Base-by-base conservation (phyloP, 495 filamentous ascomycete genomes). In the Penicillium waksmanii region DNA sequence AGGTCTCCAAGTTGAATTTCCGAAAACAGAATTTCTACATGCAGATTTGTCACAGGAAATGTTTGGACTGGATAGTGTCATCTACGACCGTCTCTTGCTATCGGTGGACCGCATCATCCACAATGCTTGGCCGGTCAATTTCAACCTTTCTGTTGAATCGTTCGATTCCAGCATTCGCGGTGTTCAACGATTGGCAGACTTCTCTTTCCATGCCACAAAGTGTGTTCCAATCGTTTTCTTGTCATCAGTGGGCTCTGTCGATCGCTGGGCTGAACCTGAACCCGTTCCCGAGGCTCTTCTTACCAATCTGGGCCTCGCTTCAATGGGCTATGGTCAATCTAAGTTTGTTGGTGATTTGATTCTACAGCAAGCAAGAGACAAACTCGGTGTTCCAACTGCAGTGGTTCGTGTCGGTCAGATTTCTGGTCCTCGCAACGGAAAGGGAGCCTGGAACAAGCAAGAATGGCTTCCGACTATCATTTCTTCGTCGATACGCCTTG, bases 101-200 rank as follows among this genome's bases (percentile, higher is more conserved):
- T 61, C 70, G 1, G 78, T 79, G 65, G 42, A 84, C 76, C 46
- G 77, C 17, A 72, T 88, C 27, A 83, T 87, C 61, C 85, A 88
- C 71, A 85, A 84, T 68, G 81, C 83, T 43, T 89, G 85, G 86
- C 79, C 77, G 0, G 84, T 88, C 31, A 79, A 88, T 68, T 88
- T 87, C 75, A 85, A 87, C 63, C 74, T 77, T 35, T 68, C 82
- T 0, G 68, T 86, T 40, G 73, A 75, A 23, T 82, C 80, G 0
- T 88, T 87, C 46, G 76, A 80, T 61, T 80, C 82, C 5, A 73
- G 81, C 56, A 76, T 87, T 25, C 65, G 65, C 15, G 81, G 83
- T 12, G 78, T 85, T 17, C 70, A 78, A 42, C 73, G 78, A 50
- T 64, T 87, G 9, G 73, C 76, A 6, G 74, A 83, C 54, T 84